These are phyloP conservation scores for Rhynchosporium agropyri DNA, from an alignment of 2,329 filamentous ascomycete genomes.

Conservation along the genomic window DNA sequence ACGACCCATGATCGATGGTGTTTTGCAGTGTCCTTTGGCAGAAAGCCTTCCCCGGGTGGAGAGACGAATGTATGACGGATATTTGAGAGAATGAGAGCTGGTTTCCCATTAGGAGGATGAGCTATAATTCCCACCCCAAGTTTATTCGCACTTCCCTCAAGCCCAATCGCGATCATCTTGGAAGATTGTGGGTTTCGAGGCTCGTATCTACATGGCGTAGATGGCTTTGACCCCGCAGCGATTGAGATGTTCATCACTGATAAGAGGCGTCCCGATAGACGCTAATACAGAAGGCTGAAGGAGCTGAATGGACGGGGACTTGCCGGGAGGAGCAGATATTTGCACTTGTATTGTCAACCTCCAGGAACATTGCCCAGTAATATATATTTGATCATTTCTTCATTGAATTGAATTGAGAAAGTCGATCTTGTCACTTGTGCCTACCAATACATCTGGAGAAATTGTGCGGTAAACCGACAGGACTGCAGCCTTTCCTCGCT, in stretches of 20 bases:
- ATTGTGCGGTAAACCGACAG: not conserved
- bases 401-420: too few relatives aligned
- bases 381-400: too few relatives aligned
- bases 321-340: too few relatives aligned
- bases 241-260: too few relatives aligned
- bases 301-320: too few relatives aligned
- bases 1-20: conserved; percentile 91
- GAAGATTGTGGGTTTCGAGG: not conserved
- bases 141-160: conserved; percentile 98
- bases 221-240: not conserved
- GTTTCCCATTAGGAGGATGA: conserved; percentile 58
- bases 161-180: conserved; percentile 67
- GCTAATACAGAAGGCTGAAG: too few relatives aligned
- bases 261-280: too few relatives aligned
- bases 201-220: not conserved
- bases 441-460: not conserved
- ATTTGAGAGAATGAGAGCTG: conserved; percentile 80
- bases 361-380: too few relatives aligned
- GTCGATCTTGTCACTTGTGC: too few relatives aligned
- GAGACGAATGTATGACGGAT: conserved; percentile 91
- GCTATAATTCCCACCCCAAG: conserved; percentile 90
- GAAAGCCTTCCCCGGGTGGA: conserved; percentile 89
- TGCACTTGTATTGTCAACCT: too few relatives aligned
- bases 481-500: not conserved
- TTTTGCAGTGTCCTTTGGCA: conserved; percentile 92